phyloP scores from a whole-genome alignment of 116 monocot genomes.

The Dioscorea cayenensis region DNA sequence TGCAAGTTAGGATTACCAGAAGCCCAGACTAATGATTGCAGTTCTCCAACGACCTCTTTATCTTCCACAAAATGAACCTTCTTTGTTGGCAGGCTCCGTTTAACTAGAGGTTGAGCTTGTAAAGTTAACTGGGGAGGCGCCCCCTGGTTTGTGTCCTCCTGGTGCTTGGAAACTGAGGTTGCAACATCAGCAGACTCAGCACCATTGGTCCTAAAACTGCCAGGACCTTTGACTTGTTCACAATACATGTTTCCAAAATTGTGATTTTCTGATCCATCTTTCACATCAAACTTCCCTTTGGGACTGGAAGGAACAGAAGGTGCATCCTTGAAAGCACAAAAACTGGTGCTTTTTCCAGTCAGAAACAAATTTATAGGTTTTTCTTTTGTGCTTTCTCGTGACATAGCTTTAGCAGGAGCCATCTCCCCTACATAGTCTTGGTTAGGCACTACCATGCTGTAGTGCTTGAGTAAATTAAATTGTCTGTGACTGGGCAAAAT shows the following conservation, averaged over 20 bases:
- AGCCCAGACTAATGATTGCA: neutral
- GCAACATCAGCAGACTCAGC: neutral
- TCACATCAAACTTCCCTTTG: neutral
- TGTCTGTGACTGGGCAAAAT: conserved; percentile 19
- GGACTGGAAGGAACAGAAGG: neutral
- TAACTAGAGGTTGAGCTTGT: conserved; percentile 1
- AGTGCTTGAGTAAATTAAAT: conserved; percentile 40
- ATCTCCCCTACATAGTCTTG: neutral
- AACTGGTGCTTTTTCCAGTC: neutral
- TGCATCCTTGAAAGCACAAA: neutral
- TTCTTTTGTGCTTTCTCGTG: neutral
- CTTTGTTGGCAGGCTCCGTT: conserved; percentile 17
- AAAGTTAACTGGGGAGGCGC: conserved; percentile 8
- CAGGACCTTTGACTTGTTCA: neutral
- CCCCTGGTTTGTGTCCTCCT: neutral
- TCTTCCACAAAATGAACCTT: conserved; percentile 56
- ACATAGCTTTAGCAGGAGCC: neutral
- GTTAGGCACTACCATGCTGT: conserved; percentile 31
- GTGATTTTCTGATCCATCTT: neutral
- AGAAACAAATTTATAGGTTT: conserved; percentile 1
- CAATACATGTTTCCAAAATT: conserved; percentile 4
- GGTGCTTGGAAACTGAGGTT: too few species aligned
- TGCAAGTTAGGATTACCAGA: neutral
- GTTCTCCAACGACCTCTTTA: neutral
- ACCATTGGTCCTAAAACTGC: conserved; percentile 7